These are phyloP conservation scores for Acacia concinna DNA, from an alignment of 331 rosid species.

Conservation along the genomic window DNA sequence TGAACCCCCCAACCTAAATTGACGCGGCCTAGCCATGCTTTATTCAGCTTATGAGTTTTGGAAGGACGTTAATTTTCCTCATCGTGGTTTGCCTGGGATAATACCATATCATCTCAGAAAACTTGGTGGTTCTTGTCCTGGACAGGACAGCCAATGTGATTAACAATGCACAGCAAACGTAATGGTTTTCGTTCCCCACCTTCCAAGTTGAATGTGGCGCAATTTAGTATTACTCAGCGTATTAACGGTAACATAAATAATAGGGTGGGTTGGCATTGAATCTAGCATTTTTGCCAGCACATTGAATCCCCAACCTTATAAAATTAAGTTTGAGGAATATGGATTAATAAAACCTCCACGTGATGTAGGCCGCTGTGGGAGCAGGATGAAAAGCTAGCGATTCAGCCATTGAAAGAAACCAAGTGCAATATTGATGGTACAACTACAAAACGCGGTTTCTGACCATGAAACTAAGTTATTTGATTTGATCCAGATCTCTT, in stretches of 20 bases:
- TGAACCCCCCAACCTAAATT: no score
- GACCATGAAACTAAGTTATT: slow-evolving; percentile 7
- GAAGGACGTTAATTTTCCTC: not conserved
- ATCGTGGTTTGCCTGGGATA: not conserved
- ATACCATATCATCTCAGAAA: not conserved
- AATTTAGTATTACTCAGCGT: not conserved
- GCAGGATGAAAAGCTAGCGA: not conserved
- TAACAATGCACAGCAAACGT: not conserved
- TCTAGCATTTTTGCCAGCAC: not conserved
- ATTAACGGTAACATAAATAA: not conserved
- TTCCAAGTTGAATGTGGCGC: not conserved
- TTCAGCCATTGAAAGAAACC: not conserved
- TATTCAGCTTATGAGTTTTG: not conserved
- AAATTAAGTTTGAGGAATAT: not conserved
- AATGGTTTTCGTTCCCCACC: not conserved
- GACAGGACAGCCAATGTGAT: not conserved
- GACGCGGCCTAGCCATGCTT: not conserved
- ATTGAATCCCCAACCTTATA: not conserved
- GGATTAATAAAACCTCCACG: slow-evolving; percentile 24
- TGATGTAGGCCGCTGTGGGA: slow-evolving; percentile 15
- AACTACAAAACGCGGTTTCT: slow-evolving; percentile 48
- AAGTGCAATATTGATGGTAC: not conserved
- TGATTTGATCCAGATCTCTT: slow-evolving; percentile 3
- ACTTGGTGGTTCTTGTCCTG: no score
- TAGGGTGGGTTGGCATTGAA: not conserved